Percentiles rank a stretch among this genome's conserved stretches.
Evolutionary conservation across 208 protist genomes (phyloP).

Genomic region (Zelonia costaricensis): DNA sequence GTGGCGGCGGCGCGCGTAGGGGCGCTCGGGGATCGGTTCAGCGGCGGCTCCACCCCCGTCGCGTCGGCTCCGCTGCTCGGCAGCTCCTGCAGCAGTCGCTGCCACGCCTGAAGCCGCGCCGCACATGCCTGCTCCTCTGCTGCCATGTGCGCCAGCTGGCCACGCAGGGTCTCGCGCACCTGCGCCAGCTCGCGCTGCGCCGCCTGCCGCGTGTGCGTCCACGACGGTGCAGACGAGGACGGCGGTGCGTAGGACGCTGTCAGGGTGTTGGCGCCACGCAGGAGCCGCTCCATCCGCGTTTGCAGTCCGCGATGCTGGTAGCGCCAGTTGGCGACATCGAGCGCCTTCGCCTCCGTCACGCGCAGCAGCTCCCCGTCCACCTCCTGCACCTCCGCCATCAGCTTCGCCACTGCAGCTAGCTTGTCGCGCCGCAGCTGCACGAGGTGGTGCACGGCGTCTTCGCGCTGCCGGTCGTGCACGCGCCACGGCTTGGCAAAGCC

Average conservation of each 20-base stretch:
- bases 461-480: constrained; percentile 35
- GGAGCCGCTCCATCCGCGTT: constrained; percentile 16
- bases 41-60: not conserved
- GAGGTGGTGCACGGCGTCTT: constrained; percentile 31
- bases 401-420: constrained; percentile 30
- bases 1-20: not conserved
- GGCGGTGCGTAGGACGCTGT: constrained; percentile 1
- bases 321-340: constrained; percentile 60
- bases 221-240: constrained; percentile 3
- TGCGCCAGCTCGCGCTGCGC: constrained; percentile 21
- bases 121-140: constrained; percentile 8
- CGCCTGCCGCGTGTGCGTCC: constrained; percentile 15
- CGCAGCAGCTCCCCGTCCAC: constrained; percentile 42
- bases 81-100: constrained; percentile 29
- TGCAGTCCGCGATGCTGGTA: constrained; percentile 34
- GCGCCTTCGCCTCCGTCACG: constrained; percentile 35
- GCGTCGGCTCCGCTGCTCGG: constrained; percentile 10
- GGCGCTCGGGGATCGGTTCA: too few relatives aligned
- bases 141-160: constrained; percentile 20
- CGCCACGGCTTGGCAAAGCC: constrained; percentile 39
- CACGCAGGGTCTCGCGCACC: not conserved
- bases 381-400: constrained; percentile 38
- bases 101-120: constrained; percentile 21
- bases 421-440: constrained; percentile 28
- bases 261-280: constrained; percentile 19